A percentile compares a stretch with the other conserved stretches of the same genome.
phyloP scores from a whole-genome alignment of 1,284 basidiomycete genomes.

The Schizopora paradoxa region DNA sequence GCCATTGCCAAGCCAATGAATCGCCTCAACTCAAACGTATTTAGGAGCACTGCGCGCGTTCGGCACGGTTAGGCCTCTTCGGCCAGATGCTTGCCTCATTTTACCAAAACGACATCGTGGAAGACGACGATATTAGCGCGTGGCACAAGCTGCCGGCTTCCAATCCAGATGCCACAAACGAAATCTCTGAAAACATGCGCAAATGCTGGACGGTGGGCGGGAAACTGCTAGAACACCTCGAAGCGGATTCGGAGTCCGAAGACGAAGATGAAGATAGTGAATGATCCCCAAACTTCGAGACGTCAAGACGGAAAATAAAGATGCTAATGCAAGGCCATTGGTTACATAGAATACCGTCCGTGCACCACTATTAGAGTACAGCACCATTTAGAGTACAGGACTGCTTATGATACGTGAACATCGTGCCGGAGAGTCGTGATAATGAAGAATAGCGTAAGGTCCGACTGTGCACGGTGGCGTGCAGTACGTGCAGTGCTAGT shows the following conservation, averaged over 20 bases:
- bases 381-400: neutral
- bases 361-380: neutral
- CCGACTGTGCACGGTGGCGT: slow-evolving; percentile 7
- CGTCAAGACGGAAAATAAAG: slow-evolving; percentile 1
- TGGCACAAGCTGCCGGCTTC: slow-evolving; percentile 57
- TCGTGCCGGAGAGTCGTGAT: too few relatives aligned
- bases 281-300: slow-evolving; percentile 9
- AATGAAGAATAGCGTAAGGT: too few relatives aligned
- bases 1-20: neutral
- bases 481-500: slow-evolving; percentile 25
- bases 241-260: slow-evolving; percentile 49
- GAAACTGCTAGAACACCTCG: slow-evolving; percentile 71
- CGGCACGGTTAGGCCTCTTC: slow-evolving; percentile 57
- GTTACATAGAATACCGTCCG: neutral
- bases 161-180: slow-evolving; percentile 40
- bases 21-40: slow-evolving; percentile 2
- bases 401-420: too few relatives aligned
- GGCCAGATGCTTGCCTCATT: slow-evolving; percentile 70
- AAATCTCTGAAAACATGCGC: slow-evolving; percentile 47
- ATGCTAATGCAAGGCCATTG: too few relatives aligned
- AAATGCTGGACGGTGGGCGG: slow-evolving; percentile 69
- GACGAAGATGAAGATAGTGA: slow-evolving; percentile 20
- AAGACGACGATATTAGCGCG: slow-evolving; percentile 70
- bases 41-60: slow-evolving; percentile 60
- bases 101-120: slow-evolving; percentile 73